Percentiles rank a stretch among this genome's conserved stretches.
phyloP scores from a whole-genome alignment of 768 basidiomycete species.

The Stropharia rugosoannulata region DNA sequence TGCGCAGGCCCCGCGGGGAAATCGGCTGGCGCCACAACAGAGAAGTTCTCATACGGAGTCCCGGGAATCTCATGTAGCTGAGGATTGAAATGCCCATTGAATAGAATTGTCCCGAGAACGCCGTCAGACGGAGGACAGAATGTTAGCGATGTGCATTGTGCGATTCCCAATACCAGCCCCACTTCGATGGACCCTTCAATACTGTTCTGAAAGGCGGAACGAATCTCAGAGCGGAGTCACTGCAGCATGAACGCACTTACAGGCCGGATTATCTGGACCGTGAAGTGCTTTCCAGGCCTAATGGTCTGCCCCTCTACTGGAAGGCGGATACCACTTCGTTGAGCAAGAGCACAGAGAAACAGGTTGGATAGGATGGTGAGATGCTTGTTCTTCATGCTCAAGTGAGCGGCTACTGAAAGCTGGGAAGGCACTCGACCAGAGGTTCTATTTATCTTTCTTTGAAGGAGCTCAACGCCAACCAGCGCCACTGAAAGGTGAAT shows the following conservation, averaged over 20 bases:
- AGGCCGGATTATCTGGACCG: not conserved
- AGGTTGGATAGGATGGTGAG: slow-evolving; percentile 16
- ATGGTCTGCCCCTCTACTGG: slow-evolving; percentile 29
- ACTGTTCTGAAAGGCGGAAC: slow-evolving; percentile 25
- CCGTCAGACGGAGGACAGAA: slow-evolving; percentile 18
- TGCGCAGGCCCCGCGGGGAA: no score
- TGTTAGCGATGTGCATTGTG: slow-evolving; percentile 26
- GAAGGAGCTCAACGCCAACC: no score
- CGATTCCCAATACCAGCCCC: slow-evolving; percentile 41
- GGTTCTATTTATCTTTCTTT: no score
- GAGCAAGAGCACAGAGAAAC: slow-evolving; percentile 29
- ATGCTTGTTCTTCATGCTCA: not conserved
- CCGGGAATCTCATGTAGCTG: slow-evolving; percentile 24
- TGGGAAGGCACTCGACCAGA: no score
- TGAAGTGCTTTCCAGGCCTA: slow-evolving; percentile 19
- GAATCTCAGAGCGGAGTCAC: not conserved
- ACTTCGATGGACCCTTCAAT: slow-evolving; percentile 41
- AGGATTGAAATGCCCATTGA: slow-evolving; percentile 38
- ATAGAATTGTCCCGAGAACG: slow-evolving; percentile 38
- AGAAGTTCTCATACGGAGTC: no score
- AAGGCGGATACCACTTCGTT: slow-evolving; percentile 29
- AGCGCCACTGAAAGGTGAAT: no score
- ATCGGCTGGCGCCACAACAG: no score
- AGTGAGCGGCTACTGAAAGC: no score
- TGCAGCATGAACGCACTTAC: not conserved